Conservation (phyloP, 805 yeast species). For the Ogataea chonburiensis region DNA sequence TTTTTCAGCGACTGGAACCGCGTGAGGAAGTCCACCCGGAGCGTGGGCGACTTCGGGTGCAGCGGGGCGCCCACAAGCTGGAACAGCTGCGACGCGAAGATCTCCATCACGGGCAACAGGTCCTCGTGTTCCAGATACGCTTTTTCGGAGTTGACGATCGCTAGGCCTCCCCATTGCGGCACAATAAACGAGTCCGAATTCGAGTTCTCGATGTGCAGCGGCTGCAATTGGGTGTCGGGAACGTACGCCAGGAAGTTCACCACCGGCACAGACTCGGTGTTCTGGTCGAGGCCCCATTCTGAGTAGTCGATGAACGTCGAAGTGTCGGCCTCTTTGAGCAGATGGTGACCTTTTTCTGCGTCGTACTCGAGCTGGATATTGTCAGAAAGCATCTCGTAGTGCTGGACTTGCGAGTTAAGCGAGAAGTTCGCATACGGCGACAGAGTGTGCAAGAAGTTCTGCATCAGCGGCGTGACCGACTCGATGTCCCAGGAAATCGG, state of each 20-base stretch:
- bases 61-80: constrained; percentile 68
- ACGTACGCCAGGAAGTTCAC: constrained; percentile 69
- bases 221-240: constrained; percentile 50
- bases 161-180: constrained; percentile 90
- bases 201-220: constrained; percentile 46
- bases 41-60: constrained; percentile 54
- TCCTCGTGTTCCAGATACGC: constrained; percentile 40
- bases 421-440: constrained; percentile 64
- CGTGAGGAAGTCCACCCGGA: constrained; percentile 64
- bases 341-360: constrained; percentile 26
- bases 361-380: constrained; percentile 28
- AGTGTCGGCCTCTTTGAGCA: constrained; percentile 52
- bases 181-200: constrained; percentile 62
- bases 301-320: constrained; percentile 81
- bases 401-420: constrained; percentile 75
- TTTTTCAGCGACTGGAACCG: constrained; percentile 60
- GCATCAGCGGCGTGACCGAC: constrained; percentile 47
- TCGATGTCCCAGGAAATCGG: constrained; percentile 76
- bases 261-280: constrained; percentile 55
- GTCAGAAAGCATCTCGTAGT: constrained; percentile 49
- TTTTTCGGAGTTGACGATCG: constrained; percentile 42
- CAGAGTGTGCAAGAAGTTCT: constrained; percentile 54
- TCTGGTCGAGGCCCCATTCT: constrained; percentile 67
- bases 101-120: constrained; percentile 58
- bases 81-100: constrained; percentile 73